phyloP scores from a whole-genome alignment of 306 rosid species.

The Cucurbita moschata region DNA sequence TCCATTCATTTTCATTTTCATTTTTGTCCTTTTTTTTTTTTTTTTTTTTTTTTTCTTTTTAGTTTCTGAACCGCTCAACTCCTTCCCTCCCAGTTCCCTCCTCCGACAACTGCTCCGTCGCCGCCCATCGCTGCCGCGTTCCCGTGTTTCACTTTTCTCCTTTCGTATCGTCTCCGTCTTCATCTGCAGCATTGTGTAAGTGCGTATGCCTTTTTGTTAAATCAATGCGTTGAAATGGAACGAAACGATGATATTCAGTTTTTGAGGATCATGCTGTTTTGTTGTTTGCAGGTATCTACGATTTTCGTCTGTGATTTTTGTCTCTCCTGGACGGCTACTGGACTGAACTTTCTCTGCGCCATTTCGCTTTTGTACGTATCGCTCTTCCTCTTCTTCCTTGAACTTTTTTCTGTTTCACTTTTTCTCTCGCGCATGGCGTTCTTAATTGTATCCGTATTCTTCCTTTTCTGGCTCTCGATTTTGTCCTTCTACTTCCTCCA shows the following conservation, averaged over 20 bases:
- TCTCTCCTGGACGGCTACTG: neutral
- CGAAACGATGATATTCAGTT: neutral
- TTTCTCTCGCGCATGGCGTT: neutral
- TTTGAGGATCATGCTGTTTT: constrained; percentile 21
- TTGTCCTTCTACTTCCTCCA: neutral
- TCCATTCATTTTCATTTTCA: neutral
- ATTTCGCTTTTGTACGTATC: neutral
- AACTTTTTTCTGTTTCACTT: neutral
- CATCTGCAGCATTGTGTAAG: neutral
- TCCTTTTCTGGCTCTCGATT: neutral
- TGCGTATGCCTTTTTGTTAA: neutral
- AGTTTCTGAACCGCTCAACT: neutral
- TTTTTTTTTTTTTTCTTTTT: too few relatives aligned
- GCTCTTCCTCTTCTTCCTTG: neutral
- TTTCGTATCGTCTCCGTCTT: neutral
- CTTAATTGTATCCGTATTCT: neutral
- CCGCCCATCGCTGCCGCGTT: neutral
- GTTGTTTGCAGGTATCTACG: constrained; percentile 21
- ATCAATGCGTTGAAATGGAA: constrained; percentile 12
- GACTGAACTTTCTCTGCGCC: constrained; percentile 1
- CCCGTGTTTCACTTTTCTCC: neutral
- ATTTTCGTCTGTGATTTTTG: constrained; percentile 26
- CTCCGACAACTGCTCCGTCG: neutral
- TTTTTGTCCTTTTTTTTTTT: neutral
- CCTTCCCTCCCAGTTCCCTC: neutral